Base-by-base conservation (phyloP, 768 basidiomycete genomes). In the Suillus plorans region DNA sequence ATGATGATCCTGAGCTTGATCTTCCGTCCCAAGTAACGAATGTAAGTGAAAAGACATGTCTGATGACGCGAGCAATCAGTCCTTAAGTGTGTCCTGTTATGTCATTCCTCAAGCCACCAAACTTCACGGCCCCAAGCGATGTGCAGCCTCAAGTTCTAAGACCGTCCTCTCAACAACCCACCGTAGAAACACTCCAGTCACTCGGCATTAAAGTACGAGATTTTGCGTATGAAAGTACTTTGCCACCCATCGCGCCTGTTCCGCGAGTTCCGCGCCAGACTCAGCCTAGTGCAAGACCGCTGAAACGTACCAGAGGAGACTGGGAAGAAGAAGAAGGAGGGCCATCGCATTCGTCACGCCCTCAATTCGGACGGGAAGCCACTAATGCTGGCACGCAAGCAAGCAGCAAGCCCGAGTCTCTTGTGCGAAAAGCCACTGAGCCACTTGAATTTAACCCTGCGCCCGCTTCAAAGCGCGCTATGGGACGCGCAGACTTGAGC, bases 211-310 rank as follows among this genome's bases (percentile, higher is more conserved):
- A 75, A 76, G 79, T 84, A 60, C 78, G 81, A 70, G 83, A 91
- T 76, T 91, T 88, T 80, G 88, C 85, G 18, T 89, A 86, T 77
- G 88, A 90, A 74, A 87, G 81, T 76, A 86, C 78, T 34, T 77
- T 90, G 55, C 88, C 89, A 2, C 86, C 87, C 10, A 81, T 91
- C 47, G 78, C 77, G 37, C 80, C 87, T 2, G 82, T 85, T 31
- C 81, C 79, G 20, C 80, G 80, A 22, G 71, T 77, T 14, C 80
- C 79, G 1, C 80, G 82, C 25, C 87, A 85, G 71, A 74, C 82
- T 22, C 85, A 83, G 67, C 84, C 84, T 64, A 69, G 76, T 60
- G 65, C 76, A 64, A 70, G 74, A 59, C 60, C 72, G 18, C 71
- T 78, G 56, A 83, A 81, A 64, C 82, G 84, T 58, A 65, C 69